Percentiles rank a stretch among this genome's conserved stretches.
Conservation (phyloP, 805 yeast genomes). For the Citeromyces matritensis region DNA sequence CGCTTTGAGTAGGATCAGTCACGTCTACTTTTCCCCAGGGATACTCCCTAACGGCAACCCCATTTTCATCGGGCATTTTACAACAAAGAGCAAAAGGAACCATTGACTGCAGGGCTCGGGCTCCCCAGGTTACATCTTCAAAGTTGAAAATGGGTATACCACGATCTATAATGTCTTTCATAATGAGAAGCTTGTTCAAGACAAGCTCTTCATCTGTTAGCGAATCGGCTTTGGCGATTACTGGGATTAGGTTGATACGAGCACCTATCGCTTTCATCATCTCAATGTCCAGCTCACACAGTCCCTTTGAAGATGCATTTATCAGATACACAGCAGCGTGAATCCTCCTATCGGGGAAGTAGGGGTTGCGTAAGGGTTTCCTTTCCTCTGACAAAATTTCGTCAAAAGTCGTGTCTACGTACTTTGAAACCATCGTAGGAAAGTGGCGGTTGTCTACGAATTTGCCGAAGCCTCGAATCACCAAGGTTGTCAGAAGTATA, state of each 20-base stretch:
- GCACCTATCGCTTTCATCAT: constrained; percentile 52
- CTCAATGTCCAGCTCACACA: constrained; percentile 55
- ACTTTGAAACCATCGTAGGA: constrained; percentile 46
- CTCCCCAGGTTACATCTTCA: not conserved
- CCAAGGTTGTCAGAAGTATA: constrained; percentile 35
- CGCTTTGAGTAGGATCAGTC: constrained; percentile 71
- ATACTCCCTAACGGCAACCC: constrained; percentile 53
- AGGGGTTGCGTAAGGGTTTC: constrained; percentile 30
- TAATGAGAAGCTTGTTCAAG: constrained; percentile 27
- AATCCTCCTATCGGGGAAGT: constrained; percentile 48
- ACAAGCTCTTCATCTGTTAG: constrained; percentile 36
- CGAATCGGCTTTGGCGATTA: constrained; percentile 69
- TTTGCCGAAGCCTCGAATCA: constrained; percentile 64
- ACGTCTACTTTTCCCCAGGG: constrained; percentile 82
- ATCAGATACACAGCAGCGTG: constrained; percentile 81
- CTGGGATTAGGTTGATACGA: constrained; percentile 71
- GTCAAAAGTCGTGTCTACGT: constrained; percentile 65
- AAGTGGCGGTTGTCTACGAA: constrained; percentile 45
- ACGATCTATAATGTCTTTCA: constrained; percentile 20
- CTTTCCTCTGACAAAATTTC: constrained; percentile 58
- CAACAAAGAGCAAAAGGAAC: constrained; percentile 78
- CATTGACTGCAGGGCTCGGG: constrained; percentile 7
- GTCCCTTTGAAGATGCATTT: constrained; percentile 50
- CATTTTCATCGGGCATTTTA: constrained; percentile 45
- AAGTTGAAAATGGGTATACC: constrained; percentile 14